Evolutionary conservation across 2,329 filamentous ascomycete species (phyloP).

Genomic region (Leptographium procerum): DNA sequence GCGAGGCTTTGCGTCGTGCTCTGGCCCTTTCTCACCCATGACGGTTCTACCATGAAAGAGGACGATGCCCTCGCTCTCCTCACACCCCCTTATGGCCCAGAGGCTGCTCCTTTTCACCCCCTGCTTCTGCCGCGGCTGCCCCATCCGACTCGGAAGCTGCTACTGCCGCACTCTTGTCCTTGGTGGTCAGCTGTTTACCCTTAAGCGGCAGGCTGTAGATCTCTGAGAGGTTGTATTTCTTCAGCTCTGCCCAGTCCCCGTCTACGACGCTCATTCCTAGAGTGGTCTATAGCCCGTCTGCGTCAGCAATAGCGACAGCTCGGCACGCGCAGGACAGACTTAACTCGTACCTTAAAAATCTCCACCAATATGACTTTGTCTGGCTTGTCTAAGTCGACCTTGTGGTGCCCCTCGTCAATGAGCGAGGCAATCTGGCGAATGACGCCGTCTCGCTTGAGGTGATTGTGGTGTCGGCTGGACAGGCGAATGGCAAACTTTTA

Average conservation of each 20-base stretch:
- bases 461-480: slow-evolving; percentile 62
- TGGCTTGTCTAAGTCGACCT: slow-evolving; percentile 65
- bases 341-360: slow-evolving; percentile 55
- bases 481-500: slow-evolving; percentile 76
- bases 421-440: slow-evolving; percentile 60
- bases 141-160: too few relatives aligned
- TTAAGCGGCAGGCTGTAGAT: slow-evolving; percentile 41
- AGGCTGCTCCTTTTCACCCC: neutral
- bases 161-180: neutral
- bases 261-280: slow-evolving; percentile 66
- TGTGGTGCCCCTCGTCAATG: slow-evolving; percentile 52
- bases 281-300: slow-evolving; percentile 37
- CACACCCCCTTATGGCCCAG: too few relatives aligned
- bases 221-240: slow-evolving; percentile 68
- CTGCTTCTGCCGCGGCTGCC: neutral
- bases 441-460: slow-evolving; percentile 54
- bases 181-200: neutral
- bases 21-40: too few relatives aligned
- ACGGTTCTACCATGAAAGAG: neutral
- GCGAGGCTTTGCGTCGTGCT: neutral
- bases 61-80: too few relatives aligned
- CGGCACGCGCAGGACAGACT: neutral
- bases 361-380: slow-evolving; percentile 73
- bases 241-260: slow-evolving; percentile 60
- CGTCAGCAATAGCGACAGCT: slow-evolving; percentile 1